Percentiles rank a stretch among this genome's conserved stretches.
phyloP scores from a whole-genome alignment of 129 eudicot genomes.

The Flaveria ramosissima region DNA sequence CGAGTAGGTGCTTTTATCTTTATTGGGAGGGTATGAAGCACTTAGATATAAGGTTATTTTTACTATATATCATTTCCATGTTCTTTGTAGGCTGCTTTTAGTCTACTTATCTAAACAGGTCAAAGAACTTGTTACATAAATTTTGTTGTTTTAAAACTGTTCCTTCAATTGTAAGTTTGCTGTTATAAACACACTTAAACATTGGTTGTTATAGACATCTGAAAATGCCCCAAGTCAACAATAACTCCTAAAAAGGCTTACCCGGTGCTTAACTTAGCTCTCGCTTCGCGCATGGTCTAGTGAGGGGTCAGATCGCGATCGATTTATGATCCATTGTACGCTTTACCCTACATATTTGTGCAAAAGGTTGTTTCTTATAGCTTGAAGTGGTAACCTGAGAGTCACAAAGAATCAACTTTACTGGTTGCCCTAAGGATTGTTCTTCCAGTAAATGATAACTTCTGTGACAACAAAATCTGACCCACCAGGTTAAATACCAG shows the following conservation, averaged over 20 bases:
- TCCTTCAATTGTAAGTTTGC: background rate
- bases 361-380: too few relatives aligned
- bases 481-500: background rate
- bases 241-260: background rate
- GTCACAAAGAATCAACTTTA: too few relatives aligned
- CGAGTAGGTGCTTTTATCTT: background rate
- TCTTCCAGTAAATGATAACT: background rate
- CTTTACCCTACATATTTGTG: too few relatives aligned
- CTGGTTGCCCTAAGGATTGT: too few relatives aligned
- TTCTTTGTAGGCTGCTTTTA: constrained; percentile 9
- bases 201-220: background rate
- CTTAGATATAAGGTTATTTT: background rate
- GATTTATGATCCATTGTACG: too few relatives aligned
- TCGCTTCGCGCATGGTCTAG: too few relatives aligned
- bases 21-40: background rate
- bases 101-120: background rate
- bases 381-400: too few relatives aligned
- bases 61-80: background rate
- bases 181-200: background rate
- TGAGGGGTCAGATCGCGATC: too few relatives aligned
- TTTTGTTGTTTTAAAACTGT: background rate
- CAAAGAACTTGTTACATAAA: background rate
- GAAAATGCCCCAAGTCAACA: constrained; percentile 8
- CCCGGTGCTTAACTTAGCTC: too few relatives aligned
- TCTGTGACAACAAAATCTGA: background rate